phyloP scores from a whole-genome alignment of 345 rosid species.

The Litchi chinensis region DNA sequence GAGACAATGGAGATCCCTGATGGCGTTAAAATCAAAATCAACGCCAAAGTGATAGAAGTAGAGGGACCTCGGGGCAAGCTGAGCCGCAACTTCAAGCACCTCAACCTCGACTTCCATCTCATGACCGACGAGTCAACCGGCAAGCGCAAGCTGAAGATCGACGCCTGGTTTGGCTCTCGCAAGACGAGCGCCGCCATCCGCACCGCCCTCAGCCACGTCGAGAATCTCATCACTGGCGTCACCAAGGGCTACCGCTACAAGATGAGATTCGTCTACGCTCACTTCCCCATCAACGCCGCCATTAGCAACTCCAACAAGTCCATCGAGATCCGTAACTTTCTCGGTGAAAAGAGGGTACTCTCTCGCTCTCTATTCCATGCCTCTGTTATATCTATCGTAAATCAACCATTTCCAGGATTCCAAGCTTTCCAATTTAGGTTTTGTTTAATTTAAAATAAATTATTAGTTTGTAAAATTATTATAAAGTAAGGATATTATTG shows the following conservation, averaged over 20 bases:
- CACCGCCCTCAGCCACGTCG: constrained; percentile 72
- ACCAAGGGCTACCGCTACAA: constrained; percentile 77
- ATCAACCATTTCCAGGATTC: too few species aligned
- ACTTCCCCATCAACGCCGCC: constrained; percentile 83
- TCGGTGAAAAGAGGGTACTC: constrained; percentile 62
- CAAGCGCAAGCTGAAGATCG: constrained; percentile 54
- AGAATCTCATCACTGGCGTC: constrained; percentile 69
- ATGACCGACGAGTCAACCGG: constrained; percentile 56
- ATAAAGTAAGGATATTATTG: too few species aligned
- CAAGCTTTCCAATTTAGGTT: background rate
- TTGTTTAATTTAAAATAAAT: background rate
- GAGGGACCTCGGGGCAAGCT: constrained; percentile 71
- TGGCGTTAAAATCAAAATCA: constrained; percentile 48
- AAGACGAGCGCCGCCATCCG: constrained; percentile 65
- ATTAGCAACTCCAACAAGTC: constrained; percentile 46
- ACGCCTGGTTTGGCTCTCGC: constrained; percentile 63
- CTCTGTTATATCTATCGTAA: too few species aligned
- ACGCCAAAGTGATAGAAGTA: constrained; percentile 59
- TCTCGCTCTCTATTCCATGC: too few species aligned
- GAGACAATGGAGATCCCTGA: constrained; percentile 75
- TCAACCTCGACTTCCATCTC: constrained; percentile 64
- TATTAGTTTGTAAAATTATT: too few species aligned
- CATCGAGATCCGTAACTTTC: constrained; percentile 78
- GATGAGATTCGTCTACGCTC: constrained; percentile 90
- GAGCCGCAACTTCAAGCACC: constrained; percentile 58